Evolutionary conservation across 208 protist species (phyloP), one percentile per base, ranked within the genome.

Genomic region (Tritrichomonas musculus): DNA sequence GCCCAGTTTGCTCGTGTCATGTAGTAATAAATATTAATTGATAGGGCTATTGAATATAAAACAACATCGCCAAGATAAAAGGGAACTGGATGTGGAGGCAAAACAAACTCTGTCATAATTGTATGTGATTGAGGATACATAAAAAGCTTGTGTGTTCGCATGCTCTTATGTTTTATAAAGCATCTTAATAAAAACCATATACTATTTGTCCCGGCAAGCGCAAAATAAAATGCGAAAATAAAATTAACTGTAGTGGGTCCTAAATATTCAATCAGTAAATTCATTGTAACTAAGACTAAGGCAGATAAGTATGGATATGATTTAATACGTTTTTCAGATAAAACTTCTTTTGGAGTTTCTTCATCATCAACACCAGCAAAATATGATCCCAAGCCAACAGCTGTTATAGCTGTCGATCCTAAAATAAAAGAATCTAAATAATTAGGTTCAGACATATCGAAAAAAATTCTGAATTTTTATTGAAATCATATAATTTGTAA

Each of bases 151-250:
- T 8, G 4, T 88, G 25, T 60, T 88, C 47, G 53, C 27, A 49
- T 33, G 47, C 41, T 82, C 22, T 36, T 47, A n/a, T n/a, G n/a
- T 20, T 36, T n/a, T 17, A 88, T 33, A 88, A 88, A 88, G 11
- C n/a, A 27, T 17, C 77, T 4, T 57, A 88, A 57, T 53, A 88
- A 88, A 88, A 88, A 88, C 77, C 77, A 88, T 41, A 88, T 57
- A 36, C 77, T 88, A 57, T 53, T 88, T 60, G 77, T 88, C 9
- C 77, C 77, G n/a, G 77, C 77, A n/a, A 88, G 27, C 3, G 47
- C 77, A n/a, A 88, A 88, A 50, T 88, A 88, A 57, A 88, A 88
- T 27, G 11, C 57, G 17, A 88, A 88, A 9, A 53, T n/a, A 8
- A 57, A 55, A 36, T 88, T 88, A 53, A 88, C 77, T 1, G 20